Conservation (phyloP, 495 filamentous ascomycete species). For the Aspergillus baeticus region DNA sequence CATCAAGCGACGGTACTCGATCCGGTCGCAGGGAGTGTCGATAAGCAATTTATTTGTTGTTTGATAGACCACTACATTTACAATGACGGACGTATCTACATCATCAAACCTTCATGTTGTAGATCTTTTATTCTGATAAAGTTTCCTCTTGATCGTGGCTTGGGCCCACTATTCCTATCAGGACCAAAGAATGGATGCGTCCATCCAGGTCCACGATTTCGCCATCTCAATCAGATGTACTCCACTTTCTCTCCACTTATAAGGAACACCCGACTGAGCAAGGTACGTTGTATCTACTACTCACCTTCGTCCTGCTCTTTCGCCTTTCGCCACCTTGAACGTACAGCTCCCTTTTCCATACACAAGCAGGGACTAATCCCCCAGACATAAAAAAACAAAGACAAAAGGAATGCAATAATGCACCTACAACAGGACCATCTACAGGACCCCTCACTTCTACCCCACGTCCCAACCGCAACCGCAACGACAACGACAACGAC, state of each 20-base stretch:
- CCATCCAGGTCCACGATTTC: too few species aligned
- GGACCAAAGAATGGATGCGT: too few species aligned
- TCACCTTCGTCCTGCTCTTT: too few species aligned
- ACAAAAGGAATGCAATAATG: too few species aligned
- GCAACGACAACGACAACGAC: constrained; percentile 1
- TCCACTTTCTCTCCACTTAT: not conserved
- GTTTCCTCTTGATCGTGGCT: not conserved
- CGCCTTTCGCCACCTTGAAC: not conserved
- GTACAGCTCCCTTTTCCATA: not conserved
- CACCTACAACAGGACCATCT: constrained; percentile 7
- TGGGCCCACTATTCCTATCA: too few species aligned
- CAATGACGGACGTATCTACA: not conserved
- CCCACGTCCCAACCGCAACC: not conserved
- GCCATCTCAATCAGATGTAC: too few species aligned
- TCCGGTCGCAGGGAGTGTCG: constrained; percentile 76
- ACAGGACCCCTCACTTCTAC: constrained; percentile 22
- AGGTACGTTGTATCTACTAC: not conserved
- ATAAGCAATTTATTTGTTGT: constrained; percentile 80
- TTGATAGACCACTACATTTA: constrained; percentile 25
- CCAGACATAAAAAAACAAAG: not conserved
- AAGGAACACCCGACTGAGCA: not conserved
- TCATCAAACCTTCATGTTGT: not conserved
- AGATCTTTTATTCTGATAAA: not conserved
- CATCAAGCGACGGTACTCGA: constrained; percentile 71
- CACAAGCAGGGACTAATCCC: not conserved